A percentile compares a stretch with the other conserved stretches of the same genome.
Evolutionary conservation across 306 rosid genomes (phyloP).

Genomic region (Gleditsia sinensis): DNA sequence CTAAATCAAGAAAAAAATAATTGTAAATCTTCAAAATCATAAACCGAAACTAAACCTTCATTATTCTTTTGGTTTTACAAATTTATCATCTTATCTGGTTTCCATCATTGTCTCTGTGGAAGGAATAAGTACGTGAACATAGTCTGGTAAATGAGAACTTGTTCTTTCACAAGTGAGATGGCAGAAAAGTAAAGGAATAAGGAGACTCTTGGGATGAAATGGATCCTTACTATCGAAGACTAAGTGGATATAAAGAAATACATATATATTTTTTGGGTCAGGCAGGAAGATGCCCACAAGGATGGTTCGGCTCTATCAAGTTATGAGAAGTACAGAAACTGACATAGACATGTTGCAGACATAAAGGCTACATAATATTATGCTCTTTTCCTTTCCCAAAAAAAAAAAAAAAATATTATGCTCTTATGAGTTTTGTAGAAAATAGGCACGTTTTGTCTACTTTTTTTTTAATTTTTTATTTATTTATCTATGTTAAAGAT

Average conservation of each 20-base stretch:
- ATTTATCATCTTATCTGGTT: not conserved
- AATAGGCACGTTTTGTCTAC: not conserved
- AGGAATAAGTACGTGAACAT: not conserved
- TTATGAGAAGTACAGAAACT: too few relatives aligned
- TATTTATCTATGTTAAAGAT: too few relatives aligned
- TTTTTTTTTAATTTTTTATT: too few relatives aligned
- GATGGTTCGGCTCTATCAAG: not conserved
- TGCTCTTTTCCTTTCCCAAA: too few relatives aligned
- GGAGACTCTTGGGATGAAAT: not conserved
- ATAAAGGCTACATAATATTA: too few relatives aligned
- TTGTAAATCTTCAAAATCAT: too few relatives aligned
- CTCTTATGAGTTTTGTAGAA: too few relatives aligned
- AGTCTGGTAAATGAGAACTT: not conserved
- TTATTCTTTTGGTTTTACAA: too few relatives aligned
- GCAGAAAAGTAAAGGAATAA: not conserved
- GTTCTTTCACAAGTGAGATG: not conserved
- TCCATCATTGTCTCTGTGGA: not conserved
- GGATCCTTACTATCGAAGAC: not conserved
- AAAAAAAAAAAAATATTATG: too few relatives aligned
- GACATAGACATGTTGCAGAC: too few relatives aligned
- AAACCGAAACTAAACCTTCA: too few relatives aligned
- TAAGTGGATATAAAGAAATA: not conserved
- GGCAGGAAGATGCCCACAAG: not conserved
- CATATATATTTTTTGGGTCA: not conserved
- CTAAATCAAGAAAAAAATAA: too few relatives aligned